Evolutionary conservation across 352 stramenopile species (phyloP), one percentile per base, ranked within the genome.

Genomic region (Pythium monospermum): DNA sequence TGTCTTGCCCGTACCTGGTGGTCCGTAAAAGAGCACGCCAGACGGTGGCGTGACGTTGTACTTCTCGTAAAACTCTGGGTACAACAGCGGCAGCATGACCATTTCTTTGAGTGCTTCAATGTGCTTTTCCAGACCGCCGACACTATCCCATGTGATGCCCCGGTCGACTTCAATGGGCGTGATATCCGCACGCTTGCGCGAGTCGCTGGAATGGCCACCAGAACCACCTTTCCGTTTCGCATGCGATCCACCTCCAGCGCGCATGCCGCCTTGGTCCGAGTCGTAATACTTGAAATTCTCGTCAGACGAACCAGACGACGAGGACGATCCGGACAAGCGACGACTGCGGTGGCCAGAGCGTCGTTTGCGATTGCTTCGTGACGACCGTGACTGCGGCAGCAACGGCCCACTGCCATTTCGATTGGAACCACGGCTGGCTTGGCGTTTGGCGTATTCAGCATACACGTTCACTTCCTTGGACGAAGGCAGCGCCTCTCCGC

Each of bases 101-200:
- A 97, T 97, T 69, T 97, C 91, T 59, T 97, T 96, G 49, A 97
- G 69, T 22, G 86, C 77, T 42, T 89, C 70, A 26, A 97, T 90
- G 51, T 97, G 90, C 18, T 73, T 69, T 32, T 82, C 71, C 12
- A 96, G 61, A 0, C 88, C 88, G 2, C 88, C 88, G 13, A 96
- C 70, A 33, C 70, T 91, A 18, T 90, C 79, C 86, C 86, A 96
- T 4, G 69, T 92, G 37, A 96, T 76, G 32, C 69, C 87, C 28
- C 64, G 50, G 47, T 96, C 85, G 7, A 96, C 70, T 64, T 91
- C 74, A 1, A 96, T 54, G 3, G 87, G 87, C 6, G 73, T 73
- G 18, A 94, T 91, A 54, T 95, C 87, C 5, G 85, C 83, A 6
- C 76, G 73, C 41, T 53, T 13, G 56, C 35, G 8, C 7, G 30